phyloP scores from a whole-genome alignment of 345 rosid species.

The Brassica incana region DNA sequence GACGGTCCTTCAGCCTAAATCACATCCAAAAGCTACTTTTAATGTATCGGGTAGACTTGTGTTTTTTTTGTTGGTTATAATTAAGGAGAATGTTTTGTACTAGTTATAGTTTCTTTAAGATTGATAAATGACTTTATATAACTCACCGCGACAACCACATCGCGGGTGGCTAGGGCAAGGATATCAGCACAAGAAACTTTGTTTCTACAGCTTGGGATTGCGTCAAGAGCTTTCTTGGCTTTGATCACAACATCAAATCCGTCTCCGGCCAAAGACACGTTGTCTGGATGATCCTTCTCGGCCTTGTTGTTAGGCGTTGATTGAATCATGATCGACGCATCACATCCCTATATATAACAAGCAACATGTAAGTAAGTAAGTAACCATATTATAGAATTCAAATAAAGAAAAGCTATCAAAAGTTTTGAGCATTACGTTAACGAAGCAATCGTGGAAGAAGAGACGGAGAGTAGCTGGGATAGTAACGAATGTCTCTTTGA shows the following conservation, averaged over 20 bases:
- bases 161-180: slow-evolving; percentile 80
- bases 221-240: slow-evolving; percentile 72
- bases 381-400: slow-evolving; percentile 3
- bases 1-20: slow-evolving; percentile 66
- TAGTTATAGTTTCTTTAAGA: neutral
- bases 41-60: neutral
- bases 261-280: slow-evolving; percentile 78
- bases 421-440: slow-evolving; percentile 42
- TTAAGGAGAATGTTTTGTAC: too few species aligned
- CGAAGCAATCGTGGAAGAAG: slow-evolving; percentile 48
- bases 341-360: slow-evolving; percentile 57
- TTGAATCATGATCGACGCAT: slow-evolving; percentile 66
- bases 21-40: neutral
- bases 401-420: neutral
- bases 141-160: slow-evolving; percentile 58
- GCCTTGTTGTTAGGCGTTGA: slow-evolving; percentile 60
- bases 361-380: neutral
- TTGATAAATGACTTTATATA: neutral
- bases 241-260: slow-evolving; percentile 84
- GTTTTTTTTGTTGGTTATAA: neutral
- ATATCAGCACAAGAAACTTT: slow-evolving; percentile 87
- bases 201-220: slow-evolving; percentile 51
- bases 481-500: slow-evolving; percentile 65
- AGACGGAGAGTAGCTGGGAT: slow-evolving; percentile 68
- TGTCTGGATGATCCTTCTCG: slow-evolving; percentile 84